Conservation (phyloP, 768 basidiomycete species). For the Psilocybe cubensis region DNA sequence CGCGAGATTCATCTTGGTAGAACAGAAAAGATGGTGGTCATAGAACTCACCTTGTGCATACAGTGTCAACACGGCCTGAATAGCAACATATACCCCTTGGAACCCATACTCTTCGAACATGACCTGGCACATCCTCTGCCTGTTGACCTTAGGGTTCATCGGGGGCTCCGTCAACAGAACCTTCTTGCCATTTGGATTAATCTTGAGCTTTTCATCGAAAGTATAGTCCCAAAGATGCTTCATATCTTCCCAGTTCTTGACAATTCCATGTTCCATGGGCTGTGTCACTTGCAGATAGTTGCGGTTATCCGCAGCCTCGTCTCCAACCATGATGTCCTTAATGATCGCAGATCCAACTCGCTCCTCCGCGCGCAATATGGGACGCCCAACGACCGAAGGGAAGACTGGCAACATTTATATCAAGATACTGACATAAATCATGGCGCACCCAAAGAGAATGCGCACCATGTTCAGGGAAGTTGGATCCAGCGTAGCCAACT, state of each 20-base stretch:
- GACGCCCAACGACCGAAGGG: conserved; percentile 94
- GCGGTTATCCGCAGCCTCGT: conserved; percentile 92
- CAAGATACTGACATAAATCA: neutral
- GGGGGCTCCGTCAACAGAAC: conserved; percentile 96
- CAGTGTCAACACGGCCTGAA: conserved; percentile 96
- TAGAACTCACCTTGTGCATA: conserved; percentile 90
- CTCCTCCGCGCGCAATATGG: conserved; percentile 97
- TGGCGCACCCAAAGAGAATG: neutral
- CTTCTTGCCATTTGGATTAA: conserved; percentile 87
- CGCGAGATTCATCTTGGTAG: conserved; percentile 1
- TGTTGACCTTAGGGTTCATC: conserved; percentile 96
- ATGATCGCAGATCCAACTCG: conserved; percentile 85
- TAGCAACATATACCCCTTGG: conserved; percentile 94
- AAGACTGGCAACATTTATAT: conserved; percentile 62
- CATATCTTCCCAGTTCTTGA: conserved; percentile 99
- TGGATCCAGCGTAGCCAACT: conserved; percentile 89
- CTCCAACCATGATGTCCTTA: conserved; percentile 98
- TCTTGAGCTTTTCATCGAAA: conserved; percentile 91
- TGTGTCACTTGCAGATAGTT: conserved; percentile 97
- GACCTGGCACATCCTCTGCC: conserved; percentile 93
- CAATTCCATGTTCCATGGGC: conserved; percentile 99
- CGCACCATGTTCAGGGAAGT: conserved; percentile 93
- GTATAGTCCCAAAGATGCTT: conserved; percentile 98
- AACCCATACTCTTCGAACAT: conserved; percentile 99
- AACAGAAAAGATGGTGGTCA: neutral